A percentile compares a stretch with the other conserved stretches of the same genome.
phyloP scores from a whole-genome alignment of 345 rosid genomes.

The Acer campestre region DNA sequence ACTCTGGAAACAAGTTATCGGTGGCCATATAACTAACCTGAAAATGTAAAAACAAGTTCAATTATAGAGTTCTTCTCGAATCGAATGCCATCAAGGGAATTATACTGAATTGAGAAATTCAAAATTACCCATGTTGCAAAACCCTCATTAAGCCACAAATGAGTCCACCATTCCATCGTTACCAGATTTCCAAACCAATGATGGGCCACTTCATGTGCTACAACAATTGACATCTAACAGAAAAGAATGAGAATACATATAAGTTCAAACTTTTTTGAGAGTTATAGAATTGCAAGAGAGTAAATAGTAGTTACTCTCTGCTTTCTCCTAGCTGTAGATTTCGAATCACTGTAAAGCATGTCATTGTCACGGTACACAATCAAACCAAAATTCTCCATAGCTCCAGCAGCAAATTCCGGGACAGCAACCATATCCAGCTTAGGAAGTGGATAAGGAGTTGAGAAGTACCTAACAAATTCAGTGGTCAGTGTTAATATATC shows the following conservation, averaged over 20 bases:
- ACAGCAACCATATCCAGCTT: conserved; percentile 50
- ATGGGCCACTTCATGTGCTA: conserved; percentile 50
- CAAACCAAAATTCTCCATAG: conserved; percentile 53
- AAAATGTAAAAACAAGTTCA: background rate
- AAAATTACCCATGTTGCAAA: background rate
- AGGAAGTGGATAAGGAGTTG: conserved; percentile 46
- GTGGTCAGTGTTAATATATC: too few relatives aligned
- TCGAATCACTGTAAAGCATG: conserved; percentile 33
- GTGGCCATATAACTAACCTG: conserved; percentile 48
- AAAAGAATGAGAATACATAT: background rate
- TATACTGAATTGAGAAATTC: background rate
- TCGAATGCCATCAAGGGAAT: background rate
- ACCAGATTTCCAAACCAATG: conserved; percentile 57
- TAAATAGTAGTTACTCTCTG: conserved; percentile 25
- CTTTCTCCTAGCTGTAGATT: conserved; percentile 38
- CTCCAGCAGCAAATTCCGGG: conserved; percentile 44
- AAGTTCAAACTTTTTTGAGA: too few relatives aligned
- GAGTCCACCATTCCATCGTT: background rate
- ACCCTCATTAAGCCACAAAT: conserved; percentile 16
- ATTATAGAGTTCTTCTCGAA: background rate
- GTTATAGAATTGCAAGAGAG: too few relatives aligned
- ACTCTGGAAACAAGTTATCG: conserved; percentile 41
- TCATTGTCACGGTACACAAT: conserved; percentile 41
- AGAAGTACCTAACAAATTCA: conserved; percentile 38
- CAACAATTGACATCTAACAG: conserved; percentile 36